A percentile compares a stretch with the other conserved stretches of the same genome.
Conservation (phyloP, 2,329 filamentous ascomycete species). For the Fusarium nelsonii region DNA sequence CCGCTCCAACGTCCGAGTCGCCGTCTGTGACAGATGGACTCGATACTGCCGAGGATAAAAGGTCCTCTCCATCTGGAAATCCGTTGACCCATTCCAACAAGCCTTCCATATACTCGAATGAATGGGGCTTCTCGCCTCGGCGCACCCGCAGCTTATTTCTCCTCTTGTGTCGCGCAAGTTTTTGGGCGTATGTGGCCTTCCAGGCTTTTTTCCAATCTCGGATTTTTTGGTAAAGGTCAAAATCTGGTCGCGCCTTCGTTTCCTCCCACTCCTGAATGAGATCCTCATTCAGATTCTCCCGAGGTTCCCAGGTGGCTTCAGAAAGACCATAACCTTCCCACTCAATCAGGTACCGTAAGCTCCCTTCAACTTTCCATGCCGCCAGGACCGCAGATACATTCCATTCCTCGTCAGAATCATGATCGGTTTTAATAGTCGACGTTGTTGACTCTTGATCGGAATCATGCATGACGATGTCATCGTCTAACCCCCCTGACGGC, state of each 20-base stretch:
- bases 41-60: constrained; percentile 4
- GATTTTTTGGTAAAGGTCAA: constrained; percentile 56
- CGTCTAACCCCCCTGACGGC: constrained; percentile 2
- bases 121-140: constrained; percentile 51
- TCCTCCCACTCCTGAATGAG: constrained; percentile 60
- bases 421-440: constrained; percentile 51
- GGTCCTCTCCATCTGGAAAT: constrained; percentile 24
- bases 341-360: constrained; percentile 52
- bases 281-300: constrained; percentile 55
- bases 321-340: constrained; percentile 54
- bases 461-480: constrained; percentile 16
- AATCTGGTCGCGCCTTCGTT: constrained; percentile 53
- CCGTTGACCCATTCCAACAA: constrained; percentile 30
- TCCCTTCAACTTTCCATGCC: constrained; percentile 53
- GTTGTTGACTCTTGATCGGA: constrained; percentile 51
- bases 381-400: constrained; percentile 65
- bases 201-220: constrained; percentile 54
- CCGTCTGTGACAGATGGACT: constrained; percentile 11
- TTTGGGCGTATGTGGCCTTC: constrained; percentile 44
- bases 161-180: constrained; percentile 55
- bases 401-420: constrained; percentile 61
- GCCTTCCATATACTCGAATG: constrained; percentile 44
- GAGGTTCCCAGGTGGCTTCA: constrained; percentile 65
- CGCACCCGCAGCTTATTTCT: constrained; percentile 60
- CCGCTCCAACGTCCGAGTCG: constrained; percentile 7